Base-by-base conservation (phyloP, 2,329 filamentous ascomycete genomes). In the Neofusicoccum parvum region DNA sequence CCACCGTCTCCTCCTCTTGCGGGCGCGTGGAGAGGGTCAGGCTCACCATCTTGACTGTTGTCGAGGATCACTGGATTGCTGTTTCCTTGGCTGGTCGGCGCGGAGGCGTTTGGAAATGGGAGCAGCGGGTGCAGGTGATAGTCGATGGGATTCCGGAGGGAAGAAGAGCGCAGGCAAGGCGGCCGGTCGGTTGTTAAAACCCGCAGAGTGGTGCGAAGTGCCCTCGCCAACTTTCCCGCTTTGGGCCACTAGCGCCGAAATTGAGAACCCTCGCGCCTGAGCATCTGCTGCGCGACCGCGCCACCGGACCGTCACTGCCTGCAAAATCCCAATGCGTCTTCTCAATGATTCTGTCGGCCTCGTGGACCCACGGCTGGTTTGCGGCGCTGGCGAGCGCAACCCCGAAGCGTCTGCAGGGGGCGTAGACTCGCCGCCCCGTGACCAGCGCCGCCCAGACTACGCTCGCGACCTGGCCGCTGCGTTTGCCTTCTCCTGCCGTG, bases 11-110 rank as follows among this genome's bases (percentile, higher is more conserved):
- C 51, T 56, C 62, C 53, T 53, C 37, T 34, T 32, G 64, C 45
- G 34, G 53, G 45, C 66, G 62, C 66, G 68, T 64, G 65, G 59
- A 67, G 49, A 54, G 65, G 64, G 64, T 66, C 53, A 67, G 53
- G 75, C 76, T 76, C 73, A 78, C 76, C 76, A 78, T 78, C 69
- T 74, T 78, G 75, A 73, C 71, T 69, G 71, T 75, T 77, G 71
- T 72, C 70, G 68, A 69, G 69, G 73, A 72, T 70, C 67, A 69
- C 72, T 71, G 68, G 66, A 69, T 63, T 69, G 69, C 67, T 72
- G 58, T 70, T 71, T 71, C 65, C 71, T 69, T 68, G 70, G 71
- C 69, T 72, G 69, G 71, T 69, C 64, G 54, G 64, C 41, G 71
- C 73, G 72, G 70, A 73, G 75, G 74, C 73, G 70, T 71, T 71